Evolutionary conservation across 2,329 filamentous ascomycete genomes (phyloP), one percentile per base, ranked within the genome.

Genomic region (Sporothrix brasiliensis): DNA sequence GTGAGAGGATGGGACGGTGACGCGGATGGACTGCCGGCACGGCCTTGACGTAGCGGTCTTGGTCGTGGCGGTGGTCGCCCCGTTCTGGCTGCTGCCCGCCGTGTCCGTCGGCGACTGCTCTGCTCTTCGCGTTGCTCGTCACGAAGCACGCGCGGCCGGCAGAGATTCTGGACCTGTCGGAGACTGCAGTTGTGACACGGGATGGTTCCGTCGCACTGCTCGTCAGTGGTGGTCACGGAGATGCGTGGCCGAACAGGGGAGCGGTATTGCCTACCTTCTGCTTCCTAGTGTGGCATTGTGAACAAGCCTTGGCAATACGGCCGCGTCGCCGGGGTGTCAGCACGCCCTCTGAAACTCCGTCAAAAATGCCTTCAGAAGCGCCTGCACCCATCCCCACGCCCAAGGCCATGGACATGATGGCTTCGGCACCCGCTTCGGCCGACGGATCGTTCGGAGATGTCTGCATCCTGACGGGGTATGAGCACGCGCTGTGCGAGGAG

Each of bases 271-370:
- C 67, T 68, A 58, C 54, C 67, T 68, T 58, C n/a, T 68, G 67
- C 41, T 68, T 68, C 34, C 67, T n/a, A 2, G 67, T 50, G 4
- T 68, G 67, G 9, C 53, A 60, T 19, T 60, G 53, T 7, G 53
- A 68, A 21, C 67, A 68, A 2, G 66, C 66, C 16, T 58, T 56
- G 52, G 66, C 66, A 49, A 68, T 68, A 2, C 66, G 66, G 13
- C 66, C 66, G 11, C 66, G 66, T 30, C 52, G 66, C 30, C 66
- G 66, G 14, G 65, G 65, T 2, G 65, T 65, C 41, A 44, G 21
- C 41, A 47, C 60, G n/a, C 19, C 60, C 34, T 34, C 34, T 7
- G 34, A 34, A 34, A 34, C 34, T 6, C 34, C 5, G 34, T 34
- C 34, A 34, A 5, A 34, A 49, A 6, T 16, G 14, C 44, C 14